Evolutionary conservation across 164 flowering plant genomes (phyloP), one percentile per base, ranked within the genome.

Genomic region (Annona squamosa): DNA sequence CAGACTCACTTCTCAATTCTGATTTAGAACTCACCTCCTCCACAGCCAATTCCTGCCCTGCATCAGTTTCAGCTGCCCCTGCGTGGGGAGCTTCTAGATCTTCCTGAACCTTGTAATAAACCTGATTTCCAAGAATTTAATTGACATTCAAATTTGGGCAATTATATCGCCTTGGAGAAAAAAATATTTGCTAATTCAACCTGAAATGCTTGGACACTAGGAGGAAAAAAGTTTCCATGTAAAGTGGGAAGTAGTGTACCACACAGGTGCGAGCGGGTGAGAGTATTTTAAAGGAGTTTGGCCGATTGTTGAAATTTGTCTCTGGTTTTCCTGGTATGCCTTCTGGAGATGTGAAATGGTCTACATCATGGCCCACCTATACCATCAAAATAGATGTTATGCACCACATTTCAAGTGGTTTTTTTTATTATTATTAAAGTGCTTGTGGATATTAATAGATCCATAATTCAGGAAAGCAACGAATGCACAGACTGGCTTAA

Each of bases 271-370:
- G 96, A 69, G 98, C 74, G 9, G 99, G 99, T 5, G 91, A 89
- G 52, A 95, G 86, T 17, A 95, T 87, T 87, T 82, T 87, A 77
- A 95, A 87, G 56, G 99, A 95, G 78, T 95, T 93, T 47, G 99
- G 99, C 3, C 98, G 92, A 71, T 91, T 90, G 81, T 95, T 93
- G 83, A 95, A 95, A 83, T 93, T 95, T 59, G 99, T 93, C 77
- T 93, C 99, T 44, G 96, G 93, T 26, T 84, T 89, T 52, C 99
- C 99, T 3, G 99, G 99, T 78, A 86, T 82, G 63, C 99, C 99
- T 88, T 95, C 99, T n/a, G 96, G 97, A 5, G 81, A 81, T 42
- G 99, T 93, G 84, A 95, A 95, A 84, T 93, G 99, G 73, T 93
- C 96, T n/a, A 79, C 87, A 74, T 91, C 89, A 77, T 93, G 98